phyloP scores from a whole-genome alignment of 2,329 filamentous ascomycete species.

The Fusarium marasasianum region DNA sequence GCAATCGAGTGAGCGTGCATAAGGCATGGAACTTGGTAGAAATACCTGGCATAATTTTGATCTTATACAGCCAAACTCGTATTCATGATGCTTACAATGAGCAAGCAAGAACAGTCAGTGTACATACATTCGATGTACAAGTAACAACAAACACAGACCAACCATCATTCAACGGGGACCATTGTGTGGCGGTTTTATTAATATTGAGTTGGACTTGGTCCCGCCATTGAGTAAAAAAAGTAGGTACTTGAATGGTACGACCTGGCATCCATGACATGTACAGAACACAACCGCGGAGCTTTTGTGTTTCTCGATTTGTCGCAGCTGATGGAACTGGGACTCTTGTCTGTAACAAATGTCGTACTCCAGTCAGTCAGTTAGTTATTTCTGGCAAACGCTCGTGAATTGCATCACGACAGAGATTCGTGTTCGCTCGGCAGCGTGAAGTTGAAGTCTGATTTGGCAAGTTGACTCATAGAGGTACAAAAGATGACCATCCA shows the following conservation, averaged over 20 bases:
- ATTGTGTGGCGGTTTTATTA: constrained; percentile 39
- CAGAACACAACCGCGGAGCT: constrained; percentile 9
- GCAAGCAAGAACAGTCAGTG: background rate
- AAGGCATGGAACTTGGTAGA: background rate
- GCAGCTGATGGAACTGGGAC: constrained; percentile 5
- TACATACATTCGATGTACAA: constrained; percentile 6
- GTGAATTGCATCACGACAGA: constrained; percentile 14
- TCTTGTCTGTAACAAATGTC: background rate
- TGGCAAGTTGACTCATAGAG: constrained; percentile 25
- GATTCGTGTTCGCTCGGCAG: constrained; percentile 7
- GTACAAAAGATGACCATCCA: constrained; percentile 25
- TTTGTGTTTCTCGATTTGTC: constrained; percentile 15
- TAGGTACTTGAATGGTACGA: constrained; percentile 17
- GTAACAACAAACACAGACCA: constrained; percentile 22
- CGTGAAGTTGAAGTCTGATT: constrained; percentile 17
- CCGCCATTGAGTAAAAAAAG: constrained; percentile 10
- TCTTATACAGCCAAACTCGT: constrained; percentile 1
- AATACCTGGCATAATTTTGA: background rate
- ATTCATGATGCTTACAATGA: background rate
- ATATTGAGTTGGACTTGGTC: constrained; percentile 18
- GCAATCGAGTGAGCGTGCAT: background rate
- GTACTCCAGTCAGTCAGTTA: background rate
- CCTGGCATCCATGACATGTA: background rate
- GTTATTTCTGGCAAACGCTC: background rate
- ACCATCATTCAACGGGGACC: constrained; percentile 36